Percentiles rank a stretch among this genome's conserved stretches.
Conservation (phyloP, 164 flowering plant species). For the Stephania japonica region DNA sequence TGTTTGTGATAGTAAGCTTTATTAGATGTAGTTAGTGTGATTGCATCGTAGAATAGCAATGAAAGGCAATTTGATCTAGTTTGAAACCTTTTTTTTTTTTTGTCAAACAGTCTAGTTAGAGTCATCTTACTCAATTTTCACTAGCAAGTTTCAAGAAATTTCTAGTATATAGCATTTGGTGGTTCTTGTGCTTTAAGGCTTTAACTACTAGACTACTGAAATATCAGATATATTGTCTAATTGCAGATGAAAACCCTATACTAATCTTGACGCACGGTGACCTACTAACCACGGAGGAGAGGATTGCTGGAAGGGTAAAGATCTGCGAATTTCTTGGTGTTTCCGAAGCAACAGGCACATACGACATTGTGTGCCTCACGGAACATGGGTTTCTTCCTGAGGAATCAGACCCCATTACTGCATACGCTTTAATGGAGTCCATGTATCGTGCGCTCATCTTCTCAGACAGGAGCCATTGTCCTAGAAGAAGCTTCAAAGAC, state of each 20-base stretch:
- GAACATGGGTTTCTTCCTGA: slow-evolving; percentile 56
- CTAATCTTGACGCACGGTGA: slow-evolving; percentile 77
- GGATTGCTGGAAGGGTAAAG: slow-evolving; percentile 49
- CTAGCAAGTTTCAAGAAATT: too few relatives aligned
- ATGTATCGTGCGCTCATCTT: slow-evolving; percentile 53
- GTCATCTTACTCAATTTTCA: too few relatives aligned
- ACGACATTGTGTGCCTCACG: slow-evolving; percentile 64
- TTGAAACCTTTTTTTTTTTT: too few relatives aligned
- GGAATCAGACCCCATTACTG: slow-evolving; percentile 59
- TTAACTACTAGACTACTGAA: background rate
- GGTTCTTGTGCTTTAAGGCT: background rate
- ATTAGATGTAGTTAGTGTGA: background rate
- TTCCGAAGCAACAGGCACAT: slow-evolving; percentile 51
- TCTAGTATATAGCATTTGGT: too few relatives aligned
- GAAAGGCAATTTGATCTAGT: too few relatives aligned
- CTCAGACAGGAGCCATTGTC: slow-evolving; percentile 45
- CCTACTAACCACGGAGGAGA: slow-evolving; percentile 46
- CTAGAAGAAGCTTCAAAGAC: slow-evolving; percentile 34
- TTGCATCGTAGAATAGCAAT: background rate
- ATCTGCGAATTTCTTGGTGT: slow-evolving; percentile 44
- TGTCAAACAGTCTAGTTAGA: too few relatives aligned
- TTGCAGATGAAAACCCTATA: slow-evolving; percentile 68
- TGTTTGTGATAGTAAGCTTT: background rate
- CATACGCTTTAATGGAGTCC: slow-evolving; percentile 56
- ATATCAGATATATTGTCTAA: background rate